Base-by-base conservation (phyloP, 345 rosid genomes). In the Lepidium didymum region DNA sequence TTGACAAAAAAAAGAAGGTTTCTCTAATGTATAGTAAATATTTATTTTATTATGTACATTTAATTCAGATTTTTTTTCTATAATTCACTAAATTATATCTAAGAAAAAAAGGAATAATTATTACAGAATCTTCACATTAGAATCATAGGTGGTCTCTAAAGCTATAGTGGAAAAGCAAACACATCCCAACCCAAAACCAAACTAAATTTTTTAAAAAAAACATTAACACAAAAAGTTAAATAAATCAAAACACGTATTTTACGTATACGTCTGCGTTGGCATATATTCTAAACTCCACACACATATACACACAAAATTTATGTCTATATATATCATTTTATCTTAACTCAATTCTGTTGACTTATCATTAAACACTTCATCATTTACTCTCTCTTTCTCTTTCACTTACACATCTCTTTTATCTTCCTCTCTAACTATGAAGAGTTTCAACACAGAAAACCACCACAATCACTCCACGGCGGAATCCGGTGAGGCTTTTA, bases 261-360 rank as follows among this genome's bases (percentile, higher is more conserved):
- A 60, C 77, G 73, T 74, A 74, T 52, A 74, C 68, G 77, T 60
- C 73, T 66, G 27, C 43, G 62, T 67, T 43, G 73, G 73, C 62
- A 74, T 67, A 67, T 74, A 73, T 73, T 59, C 77, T 62, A 5
- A 49, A 47, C 41, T 16, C 8, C 29, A 34, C n/a, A 19, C 21
- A 19, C 2, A 41, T 4, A 56, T 27, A 33, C 21, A 37, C 15
- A 56, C 10, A 42, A 38, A 52, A 13, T 25, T 0, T 11, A 41
- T 29, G 23, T 51, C 71, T 73, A 65, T 65, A 65, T 43, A 74
- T 40, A 56, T 55, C 58, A 5, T 41, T 49, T 31, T 50, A 50
- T 56, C 60, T 34, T 31, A 34, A 57, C 54, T 50, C 77, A 49
- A 38, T 31, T 73, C 38, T 41, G 37, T 73, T 73, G 77, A 73